Evolutionary conservation across 805 yeast genomes (phyloP).

Genomic region (Ogataea angusta): DNA sequence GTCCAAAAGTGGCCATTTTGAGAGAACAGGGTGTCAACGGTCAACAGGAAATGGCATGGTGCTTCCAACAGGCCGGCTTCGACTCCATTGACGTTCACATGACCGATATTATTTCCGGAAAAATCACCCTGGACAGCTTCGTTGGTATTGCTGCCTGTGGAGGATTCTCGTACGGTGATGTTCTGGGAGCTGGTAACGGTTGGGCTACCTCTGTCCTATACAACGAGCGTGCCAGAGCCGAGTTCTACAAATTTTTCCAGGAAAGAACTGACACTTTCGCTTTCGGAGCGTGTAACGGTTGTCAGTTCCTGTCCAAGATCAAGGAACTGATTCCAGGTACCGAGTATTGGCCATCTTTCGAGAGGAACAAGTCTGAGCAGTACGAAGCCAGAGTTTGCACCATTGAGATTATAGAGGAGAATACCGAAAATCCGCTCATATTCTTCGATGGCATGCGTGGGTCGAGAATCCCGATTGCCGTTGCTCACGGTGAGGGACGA

Average conservation of each 20-base stretch:
- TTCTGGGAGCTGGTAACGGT: conserved; percentile 96
- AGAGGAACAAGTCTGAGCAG: conserved; percentile 87
- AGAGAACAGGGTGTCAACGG: conserved; percentile 99
- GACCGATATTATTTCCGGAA: conserved; percentile 83
- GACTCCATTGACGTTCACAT: conserved; percentile 93
- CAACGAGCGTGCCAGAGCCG: conserved; percentile 70
- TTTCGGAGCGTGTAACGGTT: conserved; percentile 97
- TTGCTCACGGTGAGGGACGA: conserved; percentile 98
- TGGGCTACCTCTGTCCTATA: conserved; percentile 97
- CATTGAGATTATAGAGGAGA: conserved; percentile 68
- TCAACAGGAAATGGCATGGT: conserved; percentile 98
- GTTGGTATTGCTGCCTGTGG: conserved; percentile 98
- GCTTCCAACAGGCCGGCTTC: conserved; percentile 93
- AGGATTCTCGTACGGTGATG: conserved; percentile 98
- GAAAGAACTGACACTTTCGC: conserved; percentile 91
- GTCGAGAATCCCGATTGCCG: conserved; percentile 92
- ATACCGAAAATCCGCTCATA: conserved; percentile 50
- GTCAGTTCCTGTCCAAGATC: conserved; percentile 90
- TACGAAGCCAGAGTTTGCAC: conserved; percentile 93
- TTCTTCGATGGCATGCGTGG: conserved; percentile 90
- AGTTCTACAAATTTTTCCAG: conserved; percentile 78
- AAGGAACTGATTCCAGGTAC: conserved; percentile 89
- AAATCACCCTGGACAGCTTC: conserved; percentile 69
- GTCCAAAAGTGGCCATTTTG: conserved; percentile 90
- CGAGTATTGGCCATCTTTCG: conserved; percentile 94